Evolutionary conservation across 805 yeast genomes (phyloP).

Genomic region (Suhomyces pyralidae): DNA sequence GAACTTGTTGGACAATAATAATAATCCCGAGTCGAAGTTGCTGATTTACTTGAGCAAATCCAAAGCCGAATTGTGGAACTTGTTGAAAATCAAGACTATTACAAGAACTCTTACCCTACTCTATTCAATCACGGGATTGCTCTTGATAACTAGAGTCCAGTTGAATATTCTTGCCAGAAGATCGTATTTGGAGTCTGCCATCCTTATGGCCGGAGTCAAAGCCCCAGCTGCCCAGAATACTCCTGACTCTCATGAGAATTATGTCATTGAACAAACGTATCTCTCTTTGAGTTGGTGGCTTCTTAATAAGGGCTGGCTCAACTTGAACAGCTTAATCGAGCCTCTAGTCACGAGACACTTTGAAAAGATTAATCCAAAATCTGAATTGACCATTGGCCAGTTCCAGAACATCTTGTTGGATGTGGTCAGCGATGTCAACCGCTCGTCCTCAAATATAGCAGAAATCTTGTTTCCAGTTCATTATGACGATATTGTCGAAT

Average conservation of each 20-base stretch:
- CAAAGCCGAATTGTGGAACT: slow-evolving; percentile 70
- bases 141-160: slow-evolving; percentile 81
- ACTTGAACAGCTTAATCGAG: slow-evolving; percentile 52
- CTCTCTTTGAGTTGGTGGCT: slow-evolving; percentile 93
- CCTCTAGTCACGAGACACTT: slow-evolving; percentile 59
- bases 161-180: slow-evolving; percentile 84
- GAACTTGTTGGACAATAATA: slow-evolving; percentile 28
- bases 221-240: slow-evolving; percentile 1
- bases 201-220: slow-evolving; percentile 56
- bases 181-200: slow-evolving; percentile 77
- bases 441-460: slow-evolving; percentile 5
- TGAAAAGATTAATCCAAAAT: slow-evolving; percentile 63
- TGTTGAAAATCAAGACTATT: slow-evolving; percentile 70
- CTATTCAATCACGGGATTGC: slow-evolving; percentile 64
- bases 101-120: slow-evolving; percentile 69
- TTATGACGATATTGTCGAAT: slow-evolving; percentile 39
- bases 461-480: slow-evolving; percentile 33
- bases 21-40: slow-evolving; percentile 18
- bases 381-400: slow-evolving; percentile 62
- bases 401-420: slow-evolving; percentile 42
- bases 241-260: slow-evolving; percentile 32
- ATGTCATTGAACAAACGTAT: slow-evolving; percentile 74
- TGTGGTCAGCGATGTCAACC: slow-evolving; percentile 11
- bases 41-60: slow-evolving; percentile 26
- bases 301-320: slow-evolving; percentile 78